Evolutionary conservation across 805 yeast species (phyloP), one percentile per base, ranked within the genome.

Genomic region (Lachancea waltii): DNA sequence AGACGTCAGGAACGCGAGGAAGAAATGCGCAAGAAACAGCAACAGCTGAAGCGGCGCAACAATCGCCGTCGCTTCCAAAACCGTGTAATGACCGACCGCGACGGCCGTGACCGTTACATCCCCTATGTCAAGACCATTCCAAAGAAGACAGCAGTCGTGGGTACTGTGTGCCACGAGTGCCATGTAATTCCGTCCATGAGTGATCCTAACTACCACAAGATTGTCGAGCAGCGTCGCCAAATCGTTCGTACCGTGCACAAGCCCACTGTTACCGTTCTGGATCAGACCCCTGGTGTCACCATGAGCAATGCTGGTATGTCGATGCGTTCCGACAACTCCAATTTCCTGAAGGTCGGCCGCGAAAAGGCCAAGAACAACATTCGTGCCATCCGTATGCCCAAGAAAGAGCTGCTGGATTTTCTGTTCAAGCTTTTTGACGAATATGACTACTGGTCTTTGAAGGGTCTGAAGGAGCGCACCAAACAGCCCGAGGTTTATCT

Each of bases 381-480:
- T 25, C 81, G 95, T 56, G 95, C 97, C 23, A 85, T 84, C 48
- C 77, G 98, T 59, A 85, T 92, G 81, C 95, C 95, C 26, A 79
- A 85, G 66, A 85, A 84, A 58, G 97, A 87, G 46, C 73, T 92
- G 41, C 73, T 90, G 71, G 96, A 89, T 62, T 65, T 85, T 48
- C 66, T 92, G 49, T 92, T 92, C 75, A 74, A 82, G 50, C 69
- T 90, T 52, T 92, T 92, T 62, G 96, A 87, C 61, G 94, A 89
- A 59, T 86, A 83, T 60, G 97, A 90, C 57, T 92, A 89, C 62
- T 92, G 98, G 98, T 79, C 92, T 8, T 72, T 92, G 71, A 87
- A 87, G 63, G 96, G 96, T 27, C 69, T 92, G 45, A 82, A 86
- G 54, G 98, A 92, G 58, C 75, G 95, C 49, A 87, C 97, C 2